phyloP scores from a whole-genome alignment of 177 flowering plant genomes.

The Vitis hybrid region DNA sequence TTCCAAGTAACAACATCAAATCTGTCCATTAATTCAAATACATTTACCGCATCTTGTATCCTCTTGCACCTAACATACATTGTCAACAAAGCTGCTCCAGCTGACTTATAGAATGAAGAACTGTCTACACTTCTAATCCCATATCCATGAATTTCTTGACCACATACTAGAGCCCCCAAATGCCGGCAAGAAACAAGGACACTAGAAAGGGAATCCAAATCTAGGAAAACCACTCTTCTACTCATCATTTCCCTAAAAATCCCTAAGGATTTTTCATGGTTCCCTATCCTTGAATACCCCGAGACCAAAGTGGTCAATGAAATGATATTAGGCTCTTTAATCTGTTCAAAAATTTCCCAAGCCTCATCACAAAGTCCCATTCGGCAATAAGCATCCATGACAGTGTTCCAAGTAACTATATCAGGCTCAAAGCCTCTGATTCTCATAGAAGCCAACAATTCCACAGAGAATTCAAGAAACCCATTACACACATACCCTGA shows the following conservation, averaged over 20 bases:
- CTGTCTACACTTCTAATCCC: conserved; percentile 30
- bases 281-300: conserved; percentile 50
- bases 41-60: conserved; percentile 30
- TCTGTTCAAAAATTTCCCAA: conserved; percentile 31
- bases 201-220: conserved; percentile 48
- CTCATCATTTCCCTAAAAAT: conserved; percentile 47
- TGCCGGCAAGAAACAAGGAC: conserved; percentile 45
- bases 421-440: conserved; percentile 41
- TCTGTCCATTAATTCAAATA: conserved; percentile 49
- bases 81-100: conserved; percentile 51
- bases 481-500: conserved; percentile 50
- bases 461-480: conserved; percentile 26
- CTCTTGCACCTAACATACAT: conserved; percentile 37
- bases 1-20: conserved; percentile 59
- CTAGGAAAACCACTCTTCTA: conserved; percentile 26
- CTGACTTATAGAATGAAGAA: conserved; percentile 33
- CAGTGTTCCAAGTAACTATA: conserved; percentile 49
- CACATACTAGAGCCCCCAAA: conserved; percentile 27
- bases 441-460: conserved; percentile 35
- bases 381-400: conserved; percentile 54
- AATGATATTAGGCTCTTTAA: conserved; percentile 46
- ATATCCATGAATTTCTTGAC: conserved; percentile 50
- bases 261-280: conserved; percentile 36
- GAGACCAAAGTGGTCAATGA: conserved; percentile 57
- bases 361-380: conserved; percentile 52